phyloP scores from a whole-genome alignment of 805 yeast species.

The Diddensiella caesifluorescens region DNA sequence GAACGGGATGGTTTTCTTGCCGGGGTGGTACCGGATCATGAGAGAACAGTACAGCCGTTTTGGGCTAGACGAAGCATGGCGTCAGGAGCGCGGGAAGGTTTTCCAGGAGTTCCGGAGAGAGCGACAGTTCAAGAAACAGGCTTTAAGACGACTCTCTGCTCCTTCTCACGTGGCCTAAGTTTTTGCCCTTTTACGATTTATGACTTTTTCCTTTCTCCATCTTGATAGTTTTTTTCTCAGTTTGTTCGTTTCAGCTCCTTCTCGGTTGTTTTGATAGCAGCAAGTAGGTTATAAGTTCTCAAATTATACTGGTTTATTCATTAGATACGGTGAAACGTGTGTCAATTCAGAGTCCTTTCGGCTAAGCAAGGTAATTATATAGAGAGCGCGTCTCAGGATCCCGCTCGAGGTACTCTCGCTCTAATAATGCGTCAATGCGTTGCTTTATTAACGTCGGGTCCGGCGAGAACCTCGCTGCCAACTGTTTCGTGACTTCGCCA shows the following conservation, averaged over 20 bases:
- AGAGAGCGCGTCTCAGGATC: slow-evolving; percentile 53
- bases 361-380: slow-evolving; percentile 61
- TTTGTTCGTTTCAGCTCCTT: too few species aligned
- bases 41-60: slow-evolving; percentile 19
- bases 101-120: slow-evolving; percentile 25
- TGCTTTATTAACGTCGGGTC: slow-evolving; percentile 61
- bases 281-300: too few species aligned
- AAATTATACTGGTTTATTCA: too few species aligned
- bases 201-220: too few species aligned
- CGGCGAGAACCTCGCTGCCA: slow-evolving; percentile 63
- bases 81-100: slow-evolving; percentile 23
- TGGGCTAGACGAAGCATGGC: slow-evolving; percentile 24
- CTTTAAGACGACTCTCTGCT: slow-evolving; percentile 17
- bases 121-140: slow-evolving; percentile 22
- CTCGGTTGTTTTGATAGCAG: too few species aligned
- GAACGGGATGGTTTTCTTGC: slow-evolving; percentile 18
- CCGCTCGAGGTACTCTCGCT: slow-evolving; percentile 74
- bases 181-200: too few species aligned
- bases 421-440: slow-evolving; percentile 68
- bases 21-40: slow-evolving; percentile 25
- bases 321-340: too few species aligned
- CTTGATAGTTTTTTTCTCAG: too few species aligned
- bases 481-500: slow-evolving; percentile 56
- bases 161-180: too few species aligned
- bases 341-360: too few species aligned